Base-by-base conservation (phyloP, 2,329 filamentous ascomycete genomes). In the Intubia oerlemansii region DNA sequence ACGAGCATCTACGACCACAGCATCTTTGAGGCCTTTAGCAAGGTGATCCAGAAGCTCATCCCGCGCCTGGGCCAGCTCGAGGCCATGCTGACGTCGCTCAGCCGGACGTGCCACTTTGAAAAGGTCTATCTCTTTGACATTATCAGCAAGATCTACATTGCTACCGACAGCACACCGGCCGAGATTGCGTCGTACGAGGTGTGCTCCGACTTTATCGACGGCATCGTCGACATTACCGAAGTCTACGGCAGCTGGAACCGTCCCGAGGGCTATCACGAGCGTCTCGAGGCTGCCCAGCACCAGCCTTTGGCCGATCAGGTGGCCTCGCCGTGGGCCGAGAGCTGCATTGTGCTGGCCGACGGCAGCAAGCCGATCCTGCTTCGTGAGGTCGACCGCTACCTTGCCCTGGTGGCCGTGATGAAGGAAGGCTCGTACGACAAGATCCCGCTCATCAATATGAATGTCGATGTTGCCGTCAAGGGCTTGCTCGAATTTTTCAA, bases 121-220 rank as follows among this genome's bases (percentile, higher is more conserved):
- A 98, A 98, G 53, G 85, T 84, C 4, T 98, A 98, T 48, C 68
- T 98, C 6, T 98, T 98, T 46, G 90, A 98, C 46, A 84, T 95
- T 7, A 66, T 91, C 41, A 91, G 80, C 53, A 98, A 98, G 56
- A 92, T 98, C 36, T 98, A 98, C 54, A 91, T 98, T 41, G 88
- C 88, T 1, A 93, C 85, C 5, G 88, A 98, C 48, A 88, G 76
- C 17, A 76, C 79, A 22, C 85, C 85, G 0, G 80, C 85, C 18
- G 85, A 95, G 44, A 88, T 93, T 62, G 77, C 79, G 24, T 85
- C 79, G 47, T 98, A 98, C 49, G 88, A 95, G 54, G 91, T 95
- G 44, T 98, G 88, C 54, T 91, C 81, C 28, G 88, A 98, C 47
- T 95, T 92, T 47, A 93, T 98, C 41, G 88, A 98, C 48, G 82